These are phyloP conservation scores for Podila minutissima DNA, from an alignment of 192 early-diverging fungal species.

Conservation along the genomic window DNA sequence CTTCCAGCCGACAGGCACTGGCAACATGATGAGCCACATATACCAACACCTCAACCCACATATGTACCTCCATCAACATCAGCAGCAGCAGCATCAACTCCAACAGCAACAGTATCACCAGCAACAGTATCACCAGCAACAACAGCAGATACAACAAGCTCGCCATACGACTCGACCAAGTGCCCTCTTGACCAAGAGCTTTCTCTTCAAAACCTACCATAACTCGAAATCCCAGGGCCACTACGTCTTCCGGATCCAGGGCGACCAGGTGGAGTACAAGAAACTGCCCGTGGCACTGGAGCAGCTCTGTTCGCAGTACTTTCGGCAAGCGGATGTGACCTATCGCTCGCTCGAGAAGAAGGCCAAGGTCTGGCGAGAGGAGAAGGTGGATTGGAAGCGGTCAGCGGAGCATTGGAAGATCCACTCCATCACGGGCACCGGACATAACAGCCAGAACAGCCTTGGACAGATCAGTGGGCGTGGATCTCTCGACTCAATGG, in stretches of 20 bases:
- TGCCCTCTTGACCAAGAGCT: constrained; percentile 8
- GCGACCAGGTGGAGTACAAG: constrained; percentile 16
- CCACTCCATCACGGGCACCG: neutral
- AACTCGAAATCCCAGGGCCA: constrained; percentile 40
- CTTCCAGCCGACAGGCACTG: neutral
- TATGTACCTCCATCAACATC: neutral
- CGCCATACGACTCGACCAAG: neutral
- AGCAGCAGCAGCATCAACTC: neutral
- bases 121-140: constrained; percentile 2
- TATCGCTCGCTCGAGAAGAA: constrained; percentile 20
- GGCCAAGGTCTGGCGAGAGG: constrained; percentile 25
- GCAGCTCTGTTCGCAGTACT: constrained; percentile 37
- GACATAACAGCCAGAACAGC: no score
- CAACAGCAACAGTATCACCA: constrained; percentile 1
- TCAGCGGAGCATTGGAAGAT: constrained; percentile 6
- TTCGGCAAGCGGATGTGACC: constrained; percentile 32
- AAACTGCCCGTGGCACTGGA: constrained; percentile 20
- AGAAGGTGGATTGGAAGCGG: neutral
- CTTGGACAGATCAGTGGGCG: no score
- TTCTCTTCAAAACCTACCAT: constrained; percentile 37
- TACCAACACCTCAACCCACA: constrained; percentile 1
- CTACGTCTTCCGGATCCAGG: constrained; percentile 21
- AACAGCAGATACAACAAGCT: neutral
- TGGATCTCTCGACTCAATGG: no score
- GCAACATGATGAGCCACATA: neutral